phyloP scores from a whole-genome alignment of 345 rosid species.

The Aethionema arabicum region DNA sequence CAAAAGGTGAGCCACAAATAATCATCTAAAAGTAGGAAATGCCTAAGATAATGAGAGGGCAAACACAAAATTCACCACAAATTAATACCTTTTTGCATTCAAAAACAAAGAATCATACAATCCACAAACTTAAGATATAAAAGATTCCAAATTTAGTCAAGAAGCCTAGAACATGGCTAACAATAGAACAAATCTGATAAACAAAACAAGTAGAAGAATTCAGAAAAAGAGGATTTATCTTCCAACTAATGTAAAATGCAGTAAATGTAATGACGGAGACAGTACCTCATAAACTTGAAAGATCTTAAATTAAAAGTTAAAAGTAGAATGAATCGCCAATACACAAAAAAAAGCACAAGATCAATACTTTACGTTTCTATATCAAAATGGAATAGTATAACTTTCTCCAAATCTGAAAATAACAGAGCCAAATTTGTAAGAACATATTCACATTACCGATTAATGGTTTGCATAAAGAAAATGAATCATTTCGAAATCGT shows the following conservation, averaged over 20 bases:
- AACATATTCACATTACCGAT: slow-evolving; percentile 5
- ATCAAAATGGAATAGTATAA: slow-evolving; percentile 5
- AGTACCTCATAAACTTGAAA: slow-evolving; percentile 15
- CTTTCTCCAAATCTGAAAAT: no score
- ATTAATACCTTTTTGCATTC: slow-evolving; percentile 10
- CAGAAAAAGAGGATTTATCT: slow-evolving; percentile 7
- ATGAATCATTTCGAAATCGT: neutral
- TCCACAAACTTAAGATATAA: neutral
- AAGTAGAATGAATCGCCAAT: neutral
- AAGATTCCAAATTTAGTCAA: slow-evolving; percentile 16
- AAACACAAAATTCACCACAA: slow-evolving; percentile 24
- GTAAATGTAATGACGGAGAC: slow-evolving; percentile 24
- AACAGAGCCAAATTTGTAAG: neutral
- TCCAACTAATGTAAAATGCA: neutral
- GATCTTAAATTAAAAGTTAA: neutral
- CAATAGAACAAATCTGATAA: slow-evolving; percentile 19
- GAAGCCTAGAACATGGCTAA: slow-evolving; percentile 16
- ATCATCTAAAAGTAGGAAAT: slow-evolving; percentile 19
- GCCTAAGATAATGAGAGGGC: neutral
- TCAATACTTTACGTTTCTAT: slow-evolving; percentile 31
- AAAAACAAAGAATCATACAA: slow-evolving; percentile 15
- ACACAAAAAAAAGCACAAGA: slow-evolving; percentile 24
- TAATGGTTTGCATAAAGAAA: slow-evolving; percentile 19
- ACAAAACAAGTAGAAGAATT: neutral
- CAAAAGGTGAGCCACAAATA: neutral